A percentile compares a stretch with the other conserved stretches of the same genome.
Conservation (phyloP, 306 rosid species). For the Rosa persica region DNA sequence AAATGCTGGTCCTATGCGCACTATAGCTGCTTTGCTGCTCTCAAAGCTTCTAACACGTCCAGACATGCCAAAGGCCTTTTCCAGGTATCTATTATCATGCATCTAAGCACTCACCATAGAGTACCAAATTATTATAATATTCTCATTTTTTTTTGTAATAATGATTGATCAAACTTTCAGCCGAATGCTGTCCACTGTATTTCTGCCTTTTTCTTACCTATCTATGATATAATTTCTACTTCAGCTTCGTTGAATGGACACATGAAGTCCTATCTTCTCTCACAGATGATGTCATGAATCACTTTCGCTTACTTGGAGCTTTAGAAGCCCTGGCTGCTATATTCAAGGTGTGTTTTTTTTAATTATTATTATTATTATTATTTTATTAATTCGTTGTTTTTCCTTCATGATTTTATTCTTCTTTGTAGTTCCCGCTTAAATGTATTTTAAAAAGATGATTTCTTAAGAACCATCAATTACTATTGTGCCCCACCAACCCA, state of each 20-base stretch:
- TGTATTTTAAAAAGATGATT: background rate
- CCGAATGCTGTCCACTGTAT: background rate
- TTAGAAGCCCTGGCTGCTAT: slow-evolving; percentile 73
- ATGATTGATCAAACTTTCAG: slow-evolving; percentile 9
- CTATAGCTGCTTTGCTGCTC: slow-evolving; percentile 85
- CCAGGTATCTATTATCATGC: slow-evolving; percentile 42
- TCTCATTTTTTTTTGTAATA: background rate
- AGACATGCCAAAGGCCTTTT: slow-evolving; percentile 89
- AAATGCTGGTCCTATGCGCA: slow-evolving; percentile 82
- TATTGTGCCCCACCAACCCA: background rate
- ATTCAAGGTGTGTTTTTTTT: slow-evolving; percentile 64
- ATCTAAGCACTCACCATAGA: slow-evolving; percentile 14
- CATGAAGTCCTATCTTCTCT: slow-evolving; percentile 69
- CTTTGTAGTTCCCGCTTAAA: slow-evolving; percentile 16
- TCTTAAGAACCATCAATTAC: background rate
- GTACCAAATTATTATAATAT: background rate
- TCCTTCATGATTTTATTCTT: slow-evolving; percentile 4
- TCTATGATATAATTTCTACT: slow-evolving; percentile 28
- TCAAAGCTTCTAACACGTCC: slow-evolving; percentile 91
- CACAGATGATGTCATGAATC: slow-evolving; percentile 57
- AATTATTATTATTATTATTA: background rate
- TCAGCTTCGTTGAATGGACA: slow-evolving; percentile 91
- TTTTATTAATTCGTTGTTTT: background rate
- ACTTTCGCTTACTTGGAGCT: slow-evolving; percentile 80
- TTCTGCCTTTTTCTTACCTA: slow-evolving; percentile 22